Percentiles rank a stretch among this genome's conserved stretches.
Evolutionary conservation across 2,329 filamentous ascomycete genomes (phyloP).

Genomic region (Aspergillus floridensis): DNA sequence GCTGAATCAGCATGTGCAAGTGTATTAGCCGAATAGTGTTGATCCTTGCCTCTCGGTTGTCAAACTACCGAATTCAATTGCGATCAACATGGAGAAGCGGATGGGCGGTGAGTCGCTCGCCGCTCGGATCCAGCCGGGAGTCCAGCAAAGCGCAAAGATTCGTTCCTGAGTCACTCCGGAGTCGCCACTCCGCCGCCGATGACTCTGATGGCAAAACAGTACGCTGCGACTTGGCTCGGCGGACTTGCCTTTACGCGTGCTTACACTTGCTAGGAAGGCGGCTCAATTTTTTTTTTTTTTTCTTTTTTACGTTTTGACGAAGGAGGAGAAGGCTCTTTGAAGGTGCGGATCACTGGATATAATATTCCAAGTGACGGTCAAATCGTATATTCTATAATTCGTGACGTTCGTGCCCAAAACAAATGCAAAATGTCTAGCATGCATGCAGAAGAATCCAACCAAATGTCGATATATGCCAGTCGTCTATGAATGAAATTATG

Average conservation of each 20-base stretch:
- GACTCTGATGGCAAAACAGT: neutral
- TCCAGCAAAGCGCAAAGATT: neutral
- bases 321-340: neutral
- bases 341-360: neutral
- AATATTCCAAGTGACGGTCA: neutral
- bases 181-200: neutral
- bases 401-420: neutral
- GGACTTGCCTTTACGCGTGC: neutral
- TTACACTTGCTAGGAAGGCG: neutral
- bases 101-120: neutral
- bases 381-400: neutral
- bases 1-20: neutral
- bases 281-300: neutral
- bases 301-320: neutral
- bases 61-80: neutral
- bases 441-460: neutral
- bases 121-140: neutral
- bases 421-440: neutral
- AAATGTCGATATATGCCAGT: neutral
- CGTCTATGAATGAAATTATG: neutral
- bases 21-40: neutral
- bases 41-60: neutral
- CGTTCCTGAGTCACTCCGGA: neutral
- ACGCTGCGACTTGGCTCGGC: neutral
- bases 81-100: neutral